Evolutionary conservation across 2,329 filamentous ascomycete genomes (phyloP).

Genomic region (Macroventuria anomochaeta): DNA sequence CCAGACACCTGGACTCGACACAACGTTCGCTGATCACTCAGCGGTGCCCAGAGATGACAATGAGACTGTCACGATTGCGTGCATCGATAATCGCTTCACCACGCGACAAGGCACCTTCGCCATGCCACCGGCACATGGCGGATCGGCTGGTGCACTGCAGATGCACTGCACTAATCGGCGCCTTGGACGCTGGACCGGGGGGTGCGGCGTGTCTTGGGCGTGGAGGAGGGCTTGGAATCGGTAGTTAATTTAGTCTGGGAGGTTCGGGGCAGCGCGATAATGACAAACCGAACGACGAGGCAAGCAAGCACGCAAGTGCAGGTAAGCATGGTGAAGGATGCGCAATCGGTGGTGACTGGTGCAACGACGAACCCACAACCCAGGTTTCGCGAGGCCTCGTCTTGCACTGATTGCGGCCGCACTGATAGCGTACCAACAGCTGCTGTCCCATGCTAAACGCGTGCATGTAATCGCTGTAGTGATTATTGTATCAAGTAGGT

Average conservation of each 20-base stretch:
- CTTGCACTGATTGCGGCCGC: not conserved
- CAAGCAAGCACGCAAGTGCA: not conserved
- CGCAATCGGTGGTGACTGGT: slow-evolving; percentile 12
- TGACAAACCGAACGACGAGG: slow-evolving; percentile 15
- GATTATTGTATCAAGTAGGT: slow-evolving; percentile 5
- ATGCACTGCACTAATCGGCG: not conserved
- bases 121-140: slow-evolving; percentile 2
- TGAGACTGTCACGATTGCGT: slow-evolving; percentile 5
- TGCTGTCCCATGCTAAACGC: not conserved
- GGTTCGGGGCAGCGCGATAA: slow-evolving; percentile 18
- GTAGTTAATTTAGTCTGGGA: not conserved
- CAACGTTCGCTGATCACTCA: slow-evolving; percentile 1
- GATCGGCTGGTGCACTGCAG: slow-evolving; percentile 7
- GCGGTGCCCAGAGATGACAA: not conserved
- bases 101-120: slow-evolving; percentile 9
- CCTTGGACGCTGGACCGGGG: not conserved
- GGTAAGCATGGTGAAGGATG: not conserved
- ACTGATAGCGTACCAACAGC: not conserved
- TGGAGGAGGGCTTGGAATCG: slow-evolving; percentile 1
- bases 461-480: not conserved
- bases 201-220: not conserved
- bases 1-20: slow-evolving; percentile 7
- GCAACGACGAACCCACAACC: slow-evolving; percentile 15
- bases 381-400: slow-evolving; percentile 3
- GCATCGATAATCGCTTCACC: not conserved